A percentile compares a stretch with the other conserved stretches of the same genome.
Evolutionary conservation across 169 alveolate genomes (phyloP).

Genomic region (Cryptosporidium muris): DNA sequence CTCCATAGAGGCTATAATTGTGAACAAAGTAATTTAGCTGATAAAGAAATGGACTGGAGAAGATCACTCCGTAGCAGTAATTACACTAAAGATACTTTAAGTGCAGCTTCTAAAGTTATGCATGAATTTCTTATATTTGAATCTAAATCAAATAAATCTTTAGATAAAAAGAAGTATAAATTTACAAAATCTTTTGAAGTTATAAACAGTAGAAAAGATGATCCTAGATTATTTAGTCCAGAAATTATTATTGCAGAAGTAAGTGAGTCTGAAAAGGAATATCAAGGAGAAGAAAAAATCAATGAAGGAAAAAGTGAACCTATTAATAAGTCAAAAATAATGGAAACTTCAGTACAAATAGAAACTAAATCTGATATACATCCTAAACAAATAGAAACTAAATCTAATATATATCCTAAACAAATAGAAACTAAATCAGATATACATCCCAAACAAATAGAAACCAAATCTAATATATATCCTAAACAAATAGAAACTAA

Average conservation of each 20-base stretch:
- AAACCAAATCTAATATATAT: too few relatives aligned
- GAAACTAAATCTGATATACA: too few relatives aligned
- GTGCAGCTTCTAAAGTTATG: neutral
- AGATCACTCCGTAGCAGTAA: neutral
- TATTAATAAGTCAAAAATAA: too few relatives aligned
- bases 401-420: too few relatives aligned
- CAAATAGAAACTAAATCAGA: too few relatives aligned
- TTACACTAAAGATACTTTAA: neutral
- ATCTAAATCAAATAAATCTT: neutral
- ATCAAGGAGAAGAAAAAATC: neutral
- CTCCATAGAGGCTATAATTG: slow-evolving; percentile 15
- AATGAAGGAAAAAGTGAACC: neutral
- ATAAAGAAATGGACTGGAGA: neutral
- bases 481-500: too few relatives aligned
- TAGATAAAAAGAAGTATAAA: neutral
- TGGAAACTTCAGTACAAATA: too few relatives aligned
- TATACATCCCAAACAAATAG: too few relatives aligned
- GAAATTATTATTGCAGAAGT: slow-evolving; percentile 31
- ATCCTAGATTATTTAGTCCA: slow-evolving; percentile 50
- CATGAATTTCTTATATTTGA: slow-evolving; percentile 19
- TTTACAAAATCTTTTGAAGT: neutral
- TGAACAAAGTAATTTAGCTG: neutral
- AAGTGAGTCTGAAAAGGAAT: too few relatives aligned
- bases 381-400: too few relatives aligned
- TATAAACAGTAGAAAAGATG: slow-evolving; percentile 1